Conservation (phyloP, 1,284 basidiomycete species). For the Cryptococcus hybrid region DNA sequence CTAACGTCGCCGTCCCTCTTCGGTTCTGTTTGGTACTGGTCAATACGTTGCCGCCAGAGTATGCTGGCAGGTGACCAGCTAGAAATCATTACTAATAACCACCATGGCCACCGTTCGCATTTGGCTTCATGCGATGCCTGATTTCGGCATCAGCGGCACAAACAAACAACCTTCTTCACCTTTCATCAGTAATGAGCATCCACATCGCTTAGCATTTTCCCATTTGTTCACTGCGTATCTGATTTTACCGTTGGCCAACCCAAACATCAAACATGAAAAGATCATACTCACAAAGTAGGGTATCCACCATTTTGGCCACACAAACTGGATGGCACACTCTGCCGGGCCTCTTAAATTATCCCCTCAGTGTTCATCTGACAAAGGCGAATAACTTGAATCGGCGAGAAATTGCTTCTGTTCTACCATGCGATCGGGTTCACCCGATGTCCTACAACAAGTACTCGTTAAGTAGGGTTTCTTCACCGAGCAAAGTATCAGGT, state of each 20-base stretch:
- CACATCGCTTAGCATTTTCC: neutral
- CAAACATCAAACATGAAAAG: too few species aligned
- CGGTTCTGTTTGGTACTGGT: too few species aligned
- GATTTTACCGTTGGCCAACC: too few species aligned
- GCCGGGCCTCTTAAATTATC: conserved; percentile 14
- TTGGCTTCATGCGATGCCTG: conserved; percentile 1
- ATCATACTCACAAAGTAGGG: conserved; percentile 18
- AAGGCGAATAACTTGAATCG: neutral
- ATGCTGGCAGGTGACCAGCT: neutral
- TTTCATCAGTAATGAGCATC: conserved; percentile 11
- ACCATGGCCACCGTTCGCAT: conserved; percentile 4
- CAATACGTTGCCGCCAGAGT: too few species aligned
- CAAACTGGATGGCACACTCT: conserved; percentile 12
- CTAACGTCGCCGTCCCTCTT: too few species aligned
- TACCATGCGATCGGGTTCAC: conserved; percentile 12
- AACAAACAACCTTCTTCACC: conserved; percentile 15
- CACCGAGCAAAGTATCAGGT: neutral
- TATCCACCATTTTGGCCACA: conserved; percentile 12
- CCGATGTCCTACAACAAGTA: conserved; percentile 12
- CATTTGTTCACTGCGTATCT: neutral
- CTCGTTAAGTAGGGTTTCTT: neutral
- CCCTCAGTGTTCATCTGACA: conserved; percentile 11
- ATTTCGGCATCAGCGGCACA: conserved; percentile 1
- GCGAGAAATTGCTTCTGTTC: conserved; percentile 15
- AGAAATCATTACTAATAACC: neutral